Evolutionary conservation across 306 rosid genomes (phyloP), one percentile per base, ranked within the genome.

Genomic region (Vicia sativa): DNA sequence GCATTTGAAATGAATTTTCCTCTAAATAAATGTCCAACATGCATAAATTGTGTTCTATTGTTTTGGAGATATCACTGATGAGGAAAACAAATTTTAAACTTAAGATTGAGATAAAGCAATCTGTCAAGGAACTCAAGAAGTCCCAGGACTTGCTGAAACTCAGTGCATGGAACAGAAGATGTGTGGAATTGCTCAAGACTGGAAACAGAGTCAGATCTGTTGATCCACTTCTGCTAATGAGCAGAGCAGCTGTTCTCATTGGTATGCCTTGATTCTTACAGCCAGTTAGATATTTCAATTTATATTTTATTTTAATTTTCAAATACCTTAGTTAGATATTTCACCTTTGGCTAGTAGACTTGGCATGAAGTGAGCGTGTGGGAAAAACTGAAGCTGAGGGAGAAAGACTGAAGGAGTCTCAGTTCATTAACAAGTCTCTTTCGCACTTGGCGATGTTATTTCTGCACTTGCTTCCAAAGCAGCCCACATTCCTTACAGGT

Each of bases 331-430:
- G 16, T 61, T 44, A 12, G 67, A 48, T 21, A 44, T 54, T 66
- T 79, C 96, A 86, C 71, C 99, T 93, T 58, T 93, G 99, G 99
- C 89, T 93, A 9, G 99, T 93, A 65, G 99, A 93, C 87, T 84
- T 93, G 74, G 99, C 99, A 48, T 97, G 99, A 38, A 93, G 99
- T 42, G 99, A 93, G 83, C 97, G 99, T 7, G 89, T 93, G 67
- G 99, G 92, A 65, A 93, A 89, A 84, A 93, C 85, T 66, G 99
- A 93, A 73, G 97, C 89, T 63, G 99, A 90, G 62, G 99, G 99
- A 26, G 99, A 93, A 81, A 88, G 99, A 84, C 76, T 93, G 75
- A 93, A 83, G 83, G 99, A 93, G 82, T 93, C 99, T 64, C 99
- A 93, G 57, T 93, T 86, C 72, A 93, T 93, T 62, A 93, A 93